These are phyloP conservation scores for Pistacia vera DNA, from an alignment of 345 rosid species.

Conservation along the genomic window DNA sequence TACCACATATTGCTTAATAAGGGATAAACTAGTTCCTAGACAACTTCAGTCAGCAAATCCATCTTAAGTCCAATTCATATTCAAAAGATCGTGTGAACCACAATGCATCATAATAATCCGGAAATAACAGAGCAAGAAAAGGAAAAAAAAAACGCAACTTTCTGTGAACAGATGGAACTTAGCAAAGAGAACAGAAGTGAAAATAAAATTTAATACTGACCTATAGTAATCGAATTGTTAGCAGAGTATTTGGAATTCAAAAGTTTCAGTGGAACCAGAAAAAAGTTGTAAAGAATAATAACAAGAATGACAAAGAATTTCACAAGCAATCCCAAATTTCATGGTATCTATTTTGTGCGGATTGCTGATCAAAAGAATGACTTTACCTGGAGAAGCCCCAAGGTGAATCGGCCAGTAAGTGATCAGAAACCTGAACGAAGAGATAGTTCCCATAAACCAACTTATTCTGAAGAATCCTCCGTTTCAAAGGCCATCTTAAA, in stretches of 20 bases:
- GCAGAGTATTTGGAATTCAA: not conserved
- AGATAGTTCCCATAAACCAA: slow-evolving; percentile 82
- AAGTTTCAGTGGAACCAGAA: not conserved
- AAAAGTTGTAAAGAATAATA: not conserved
- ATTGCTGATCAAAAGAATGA: too few species aligned
- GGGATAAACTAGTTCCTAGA: not conserved
- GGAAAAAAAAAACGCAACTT: not conserved
- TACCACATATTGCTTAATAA: not conserved
- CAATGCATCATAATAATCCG: not conserved
- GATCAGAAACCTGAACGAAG: slow-evolving; percentile 73
- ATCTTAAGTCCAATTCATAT: not conserved
- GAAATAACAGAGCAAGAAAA: not conserved
- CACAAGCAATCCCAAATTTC: not conserved
- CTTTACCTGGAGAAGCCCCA: too few species aligned
- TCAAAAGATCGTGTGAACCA: not conserved
- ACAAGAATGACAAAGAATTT: not conserved
- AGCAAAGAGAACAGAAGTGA: not conserved
- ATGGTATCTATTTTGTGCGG: not conserved
- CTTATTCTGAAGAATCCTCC: slow-evolving; percentile 81
- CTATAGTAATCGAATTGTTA: not conserved
- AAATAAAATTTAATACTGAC: not conserved
- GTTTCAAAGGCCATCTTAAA: slow-evolving; percentile 85
- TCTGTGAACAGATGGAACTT: not conserved
- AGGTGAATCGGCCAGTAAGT: too few species aligned
- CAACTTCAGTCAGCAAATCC: too few species aligned